phyloP scores from a whole-genome alignment of 345 rosid genomes.

The Xanthoceras sorbifolium region DNA sequence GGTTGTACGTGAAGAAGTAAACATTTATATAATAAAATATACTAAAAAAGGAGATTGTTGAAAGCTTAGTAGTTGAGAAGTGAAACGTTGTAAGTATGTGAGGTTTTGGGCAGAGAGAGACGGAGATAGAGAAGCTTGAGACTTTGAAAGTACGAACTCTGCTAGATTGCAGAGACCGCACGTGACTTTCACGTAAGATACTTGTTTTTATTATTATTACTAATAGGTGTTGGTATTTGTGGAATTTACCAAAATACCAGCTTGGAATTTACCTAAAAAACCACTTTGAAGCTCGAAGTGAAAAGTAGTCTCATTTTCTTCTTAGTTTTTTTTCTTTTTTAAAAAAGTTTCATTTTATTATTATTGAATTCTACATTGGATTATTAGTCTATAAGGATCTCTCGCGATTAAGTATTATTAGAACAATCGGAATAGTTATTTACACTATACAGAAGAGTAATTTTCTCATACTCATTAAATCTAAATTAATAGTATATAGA shows the following conservation, averaged over 20 bases:
- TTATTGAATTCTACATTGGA: no score
- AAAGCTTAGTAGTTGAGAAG: constrained; percentile 7
- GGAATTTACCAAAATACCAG: neutral
- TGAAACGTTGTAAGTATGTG: constrained; percentile 11
- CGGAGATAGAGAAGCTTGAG: constrained; percentile 8
- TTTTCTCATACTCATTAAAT: no score
- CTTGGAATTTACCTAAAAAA: no score
- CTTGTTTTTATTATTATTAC: neutral
- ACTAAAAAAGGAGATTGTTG: neutral
- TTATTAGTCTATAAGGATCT: no score
- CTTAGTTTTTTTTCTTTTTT: no score
- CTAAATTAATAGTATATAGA: no score
- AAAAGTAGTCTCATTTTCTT: no score
- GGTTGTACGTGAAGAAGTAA: neutral
- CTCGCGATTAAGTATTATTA: no score
- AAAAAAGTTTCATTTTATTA: no score
- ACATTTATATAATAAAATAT: constrained; percentile 9
- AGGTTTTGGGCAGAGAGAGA: constrained; percentile 13
- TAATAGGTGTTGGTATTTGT: neutral
- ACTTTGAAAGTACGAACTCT: constrained; percentile 10
- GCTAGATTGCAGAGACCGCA: constrained; percentile 29
- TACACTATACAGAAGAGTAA: no score
- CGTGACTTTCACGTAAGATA: constrained; percentile 32
- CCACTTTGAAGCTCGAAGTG: no score
- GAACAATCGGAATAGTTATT: no score